A percentile compares a stretch with the other conserved stretches of the same genome.
Evolutionary conservation across 169 alveolate genomes (phyloP).

Genomic region (Theileria sp.): DNA sequence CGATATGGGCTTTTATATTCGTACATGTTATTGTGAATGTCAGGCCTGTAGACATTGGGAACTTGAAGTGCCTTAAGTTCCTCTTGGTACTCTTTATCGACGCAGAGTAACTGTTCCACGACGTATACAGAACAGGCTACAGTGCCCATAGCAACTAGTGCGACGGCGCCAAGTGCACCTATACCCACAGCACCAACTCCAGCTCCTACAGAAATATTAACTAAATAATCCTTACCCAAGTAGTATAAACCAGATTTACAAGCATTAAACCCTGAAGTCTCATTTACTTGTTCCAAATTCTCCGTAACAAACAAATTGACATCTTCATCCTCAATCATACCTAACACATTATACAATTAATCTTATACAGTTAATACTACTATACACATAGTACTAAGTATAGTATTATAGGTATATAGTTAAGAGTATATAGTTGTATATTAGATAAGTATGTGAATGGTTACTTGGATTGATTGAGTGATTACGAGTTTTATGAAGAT

Average conservation of each 20-base stretch:
- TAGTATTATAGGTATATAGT: too few relatives aligned
- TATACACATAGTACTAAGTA: too few relatives aligned
- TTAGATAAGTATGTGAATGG: too few relatives aligned
- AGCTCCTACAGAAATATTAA: not conserved
- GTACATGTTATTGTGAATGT: not conserved
- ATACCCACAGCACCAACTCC: slow-evolving; percentile 12
- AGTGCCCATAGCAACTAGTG: not conserved
- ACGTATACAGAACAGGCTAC: slow-evolving; percentile 12
- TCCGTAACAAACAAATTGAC: too few relatives aligned
- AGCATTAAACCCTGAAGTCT: not conserved
- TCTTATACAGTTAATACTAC: too few relatives aligned
- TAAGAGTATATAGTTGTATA: too few relatives aligned
- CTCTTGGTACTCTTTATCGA: slow-evolving; percentile 14
- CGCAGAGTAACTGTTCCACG: not conserved
- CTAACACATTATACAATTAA: too few relatives aligned
- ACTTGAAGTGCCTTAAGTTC: slow-evolving; percentile 1
- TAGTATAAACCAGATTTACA: slow-evolving; percentile 1
- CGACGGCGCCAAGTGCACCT: slow-evolving; percentile 11
- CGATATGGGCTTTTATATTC: slow-evolving; percentile 14
- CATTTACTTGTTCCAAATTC: not conserved
- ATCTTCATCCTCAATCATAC: too few relatives aligned
- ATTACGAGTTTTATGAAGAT: not conserved
- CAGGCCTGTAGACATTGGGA: slow-evolving; percentile 11
- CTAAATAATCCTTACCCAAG: not conserved
- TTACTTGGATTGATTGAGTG: not conserved